These are phyloP conservation scores for Zanthoxylum bungeanum DNA, from an alignment of 345 rosid genomes.

Conservation along the genomic window DNA sequence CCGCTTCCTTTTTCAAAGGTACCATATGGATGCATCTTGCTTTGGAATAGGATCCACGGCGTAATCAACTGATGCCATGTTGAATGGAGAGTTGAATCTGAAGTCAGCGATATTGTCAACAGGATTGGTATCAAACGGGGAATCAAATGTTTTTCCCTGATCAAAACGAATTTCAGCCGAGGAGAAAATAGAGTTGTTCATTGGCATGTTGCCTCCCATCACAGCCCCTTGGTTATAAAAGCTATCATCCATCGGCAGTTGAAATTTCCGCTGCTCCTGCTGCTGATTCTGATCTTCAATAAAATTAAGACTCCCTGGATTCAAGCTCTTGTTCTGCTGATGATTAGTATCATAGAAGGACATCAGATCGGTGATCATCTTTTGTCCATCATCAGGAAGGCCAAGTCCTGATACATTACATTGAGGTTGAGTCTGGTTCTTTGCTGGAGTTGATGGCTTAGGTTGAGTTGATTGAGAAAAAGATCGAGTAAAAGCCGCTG, in stretches of 20 bases:
- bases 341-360: constrained; percentile 43
- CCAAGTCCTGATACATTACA: constrained; percentile 39
- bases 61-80: constrained; percentile 25
- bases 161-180: constrained; percentile 24
- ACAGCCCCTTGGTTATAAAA: constrained; percentile 27
- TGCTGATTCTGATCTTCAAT: constrained; percentile 15
- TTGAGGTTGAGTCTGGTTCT: constrained; percentile 13
- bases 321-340: constrained; percentile 28
- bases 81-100: constrained; percentile 37
- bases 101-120: constrained; percentile 10
- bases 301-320: constrained; percentile 10
- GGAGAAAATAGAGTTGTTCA: constrained; percentile 25
- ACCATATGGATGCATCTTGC: constrained; percentile 38
- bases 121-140: constrained; percentile 25
- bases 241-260: constrained; percentile 26
- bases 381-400: constrained; percentile 55
- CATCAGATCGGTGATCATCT: constrained; percentile 50
- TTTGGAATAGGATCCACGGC: constrained; percentile 24
- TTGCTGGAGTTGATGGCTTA: constrained; percentile 10
- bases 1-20: constrained; percentile 11
- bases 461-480: constrained; percentile 32
- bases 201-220: constrained; percentile 26
- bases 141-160: constrained; percentile 35
- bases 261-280: constrained; percentile 34
- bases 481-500: constrained; percentile 23